phyloP scores from a whole-genome alignment of 1,139 yeast genomes.

The Kluyveromyces sp. region DNA sequence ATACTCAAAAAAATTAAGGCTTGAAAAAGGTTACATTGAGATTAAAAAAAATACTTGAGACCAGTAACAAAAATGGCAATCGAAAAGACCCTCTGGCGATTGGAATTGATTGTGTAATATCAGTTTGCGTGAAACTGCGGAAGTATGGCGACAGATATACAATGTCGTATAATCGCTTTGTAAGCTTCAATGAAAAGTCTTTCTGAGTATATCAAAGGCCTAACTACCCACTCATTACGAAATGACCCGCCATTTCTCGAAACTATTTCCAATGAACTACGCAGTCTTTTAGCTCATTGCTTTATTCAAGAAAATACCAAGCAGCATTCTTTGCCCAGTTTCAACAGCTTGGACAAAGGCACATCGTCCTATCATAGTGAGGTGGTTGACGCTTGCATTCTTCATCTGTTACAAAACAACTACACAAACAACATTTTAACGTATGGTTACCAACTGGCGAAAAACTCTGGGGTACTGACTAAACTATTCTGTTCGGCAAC shows the following conservation, averaged over 20 bases:
- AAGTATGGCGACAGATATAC: background rate
- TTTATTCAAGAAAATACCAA: slow-evolving; percentile 13
- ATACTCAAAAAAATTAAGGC: background rate
- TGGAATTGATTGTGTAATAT: too few relatives aligned
- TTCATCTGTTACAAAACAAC: slow-evolving; percentile 11
- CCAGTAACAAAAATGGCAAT: too few relatives aligned
- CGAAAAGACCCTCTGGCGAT: too few relatives aligned
- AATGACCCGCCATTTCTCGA: background rate
- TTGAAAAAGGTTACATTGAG: background rate
- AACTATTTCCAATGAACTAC: slow-evolving; percentile 11
- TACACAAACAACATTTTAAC: slow-evolving; percentile 22
- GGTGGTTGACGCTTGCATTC: slow-evolving; percentile 22
- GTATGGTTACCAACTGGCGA: slow-evolving; percentile 24
- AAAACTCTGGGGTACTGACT: slow-evolving; percentile 14
- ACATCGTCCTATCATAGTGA: slow-evolving; percentile 12
- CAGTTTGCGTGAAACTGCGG: background rate
- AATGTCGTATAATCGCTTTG: background rate
- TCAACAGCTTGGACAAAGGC: background rate
- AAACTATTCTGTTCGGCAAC: slow-evolving; percentile 19
- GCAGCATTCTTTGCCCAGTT: slow-evolving; percentile 9
- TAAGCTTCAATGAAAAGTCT: slow-evolving; percentile 2
- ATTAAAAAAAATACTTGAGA: too few relatives aligned
- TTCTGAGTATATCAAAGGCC: background rate
- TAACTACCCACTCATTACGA: background rate
- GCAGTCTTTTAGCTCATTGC: slow-evolving; percentile 10